Evolutionary conservation across 805 yeast genomes (phyloP), one percentile per base, ranked within the genome.

Genomic region (Candida peoriensis): DNA sequence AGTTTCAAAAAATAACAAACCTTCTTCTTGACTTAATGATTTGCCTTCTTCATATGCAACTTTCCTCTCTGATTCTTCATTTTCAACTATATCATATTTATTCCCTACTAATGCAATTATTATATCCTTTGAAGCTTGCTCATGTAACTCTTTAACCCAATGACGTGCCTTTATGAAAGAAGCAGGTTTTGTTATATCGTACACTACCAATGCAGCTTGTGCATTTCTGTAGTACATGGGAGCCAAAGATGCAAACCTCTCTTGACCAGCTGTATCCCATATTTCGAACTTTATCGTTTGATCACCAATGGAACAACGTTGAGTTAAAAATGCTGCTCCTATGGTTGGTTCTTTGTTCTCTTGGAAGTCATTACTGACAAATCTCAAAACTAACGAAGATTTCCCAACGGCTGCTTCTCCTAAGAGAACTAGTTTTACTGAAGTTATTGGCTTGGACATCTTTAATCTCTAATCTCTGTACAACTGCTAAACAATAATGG

Each of bases 351-450:
- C 97, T 57, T 90, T 89, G 61, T 90, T 89, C 59, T 89, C 97
- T 59, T 93, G 96, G 62, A 90, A 90, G 55, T 90, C 97, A 60
- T 90, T 87, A 44, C 88, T 79, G 28, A 90, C 97, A 61, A 90
- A 90, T 47, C 97, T 72, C 46, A 90, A 70, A 23, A 90, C 97
- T 21, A 90, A 70, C 6, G 96, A 86, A 4, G 96, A 86, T 57
- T 90, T 90, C 34, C 98, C 98, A 13, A 90, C 98, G 0, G 98
- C 98, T 1, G 97, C 97, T 57, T 90, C 98, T 20, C 98, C 98
- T 30, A 90, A 66, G 26, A 90, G 75, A 8, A 90, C 98, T 38
- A 90, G 72, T 61, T 90, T 90, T 36, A 90, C 95, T 12, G 89
- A 74, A 20, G 83, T 80, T 32, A 81, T 60, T 47, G 78, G 68